Conservation (phyloP, 139 green algal species). For the Penium margaritaceum region DNA sequence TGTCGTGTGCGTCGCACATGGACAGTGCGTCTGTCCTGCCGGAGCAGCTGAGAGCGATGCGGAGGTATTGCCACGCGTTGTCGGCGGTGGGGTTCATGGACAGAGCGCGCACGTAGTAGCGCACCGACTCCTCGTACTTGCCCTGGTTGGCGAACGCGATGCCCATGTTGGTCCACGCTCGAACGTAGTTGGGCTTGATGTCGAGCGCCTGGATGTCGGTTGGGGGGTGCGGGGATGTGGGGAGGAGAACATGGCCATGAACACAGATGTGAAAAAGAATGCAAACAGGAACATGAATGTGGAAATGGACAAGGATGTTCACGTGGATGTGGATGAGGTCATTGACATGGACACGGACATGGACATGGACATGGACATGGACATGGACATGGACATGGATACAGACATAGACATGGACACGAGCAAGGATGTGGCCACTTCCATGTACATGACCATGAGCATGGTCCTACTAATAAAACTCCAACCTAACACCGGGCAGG, state of each 20-base stretch:
- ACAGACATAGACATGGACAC: too few relatives aligned
- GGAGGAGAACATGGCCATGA: background rate
- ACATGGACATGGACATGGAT: too few relatives aligned
- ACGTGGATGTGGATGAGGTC: too few relatives aligned
- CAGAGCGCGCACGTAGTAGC: slow-evolving; percentile 84
- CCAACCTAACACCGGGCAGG: too few relatives aligned
- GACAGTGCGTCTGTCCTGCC: slow-evolving; percentile 9
- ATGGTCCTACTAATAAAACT: too few relatives aligned
- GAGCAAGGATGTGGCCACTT: too few relatives aligned
- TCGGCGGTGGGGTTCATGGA: slow-evolving; percentile 69
- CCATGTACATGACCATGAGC: too few relatives aligned
- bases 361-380: too few relatives aligned
- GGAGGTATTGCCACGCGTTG: slow-evolving; percentile 88
- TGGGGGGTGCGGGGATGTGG: too few relatives aligned
- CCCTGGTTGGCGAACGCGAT: slow-evolving; percentile 75
- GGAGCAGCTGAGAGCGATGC: slow-evolving; percentile 61
- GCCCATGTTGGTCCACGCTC: slow-evolving; percentile 97
- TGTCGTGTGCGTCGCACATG: slow-evolving; percentile 21
- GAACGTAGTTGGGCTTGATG: slow-evolving; percentile 97
- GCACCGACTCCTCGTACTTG: slow-evolving; percentile 70
- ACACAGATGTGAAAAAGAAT: background rate
- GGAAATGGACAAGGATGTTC: too few relatives aligned
- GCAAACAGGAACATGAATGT: background rate
- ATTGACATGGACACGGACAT: too few relatives aligned
- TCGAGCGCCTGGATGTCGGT: slow-evolving; percentile 67